These are phyloP conservation scores for Citrus hindsii DNA, from an alignment of 345 rosid species.

Conservation along the genomic window DNA sequence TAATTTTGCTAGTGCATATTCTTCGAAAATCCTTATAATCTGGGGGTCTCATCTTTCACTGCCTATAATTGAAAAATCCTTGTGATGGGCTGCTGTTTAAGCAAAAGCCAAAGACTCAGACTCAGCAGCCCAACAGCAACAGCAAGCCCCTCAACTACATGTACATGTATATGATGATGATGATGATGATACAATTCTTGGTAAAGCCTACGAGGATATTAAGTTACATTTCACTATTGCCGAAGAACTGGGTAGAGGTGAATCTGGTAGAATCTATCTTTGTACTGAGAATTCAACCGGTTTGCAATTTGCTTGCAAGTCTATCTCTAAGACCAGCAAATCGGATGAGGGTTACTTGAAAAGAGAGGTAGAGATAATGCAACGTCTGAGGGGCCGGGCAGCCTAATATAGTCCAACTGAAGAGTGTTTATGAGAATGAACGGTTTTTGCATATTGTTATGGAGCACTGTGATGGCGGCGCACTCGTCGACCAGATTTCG, in stretches of 20 bases:
- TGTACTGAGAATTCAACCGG: constrained; percentile 78
- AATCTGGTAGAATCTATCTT: constrained; percentile 72
- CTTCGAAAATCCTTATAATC: too few species aligned
- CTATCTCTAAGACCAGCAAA: constrained; percentile 65
- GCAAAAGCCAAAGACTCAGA: constrained; percentile 33
- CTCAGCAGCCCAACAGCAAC: not conserved
- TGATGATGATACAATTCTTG: constrained; percentile 57
- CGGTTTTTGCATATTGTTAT: constrained; percentile 74
- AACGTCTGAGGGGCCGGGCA: constrained; percentile 76
- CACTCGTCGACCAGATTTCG: constrained; percentile 67
- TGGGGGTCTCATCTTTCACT: too few species aligned
- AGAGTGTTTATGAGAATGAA: constrained; percentile 78
- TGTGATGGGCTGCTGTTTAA: constrained; percentile 54
- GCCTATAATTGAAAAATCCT: too few species aligned
- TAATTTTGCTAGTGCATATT: too few species aligned
- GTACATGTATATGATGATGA: constrained; percentile 26
- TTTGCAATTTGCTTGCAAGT: constrained; percentile 68
- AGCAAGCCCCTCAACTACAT: too few species aligned
- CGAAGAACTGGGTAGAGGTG: constrained; percentile 78
- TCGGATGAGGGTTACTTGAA: constrained; percentile 74
- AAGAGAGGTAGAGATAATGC: constrained; percentile 88
- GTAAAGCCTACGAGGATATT: constrained; percentile 75
- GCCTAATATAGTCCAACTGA: constrained; percentile 80
- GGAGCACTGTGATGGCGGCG: constrained; percentile 96
- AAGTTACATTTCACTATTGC: constrained; percentile 52